A percentile compares a stretch with the other conserved stretches of the same genome.
These are phyloP conservation scores for Ananas comosus DNA, from an alignment of 176 grass and related monocot genomes.

Conservation along the genomic window DNA sequence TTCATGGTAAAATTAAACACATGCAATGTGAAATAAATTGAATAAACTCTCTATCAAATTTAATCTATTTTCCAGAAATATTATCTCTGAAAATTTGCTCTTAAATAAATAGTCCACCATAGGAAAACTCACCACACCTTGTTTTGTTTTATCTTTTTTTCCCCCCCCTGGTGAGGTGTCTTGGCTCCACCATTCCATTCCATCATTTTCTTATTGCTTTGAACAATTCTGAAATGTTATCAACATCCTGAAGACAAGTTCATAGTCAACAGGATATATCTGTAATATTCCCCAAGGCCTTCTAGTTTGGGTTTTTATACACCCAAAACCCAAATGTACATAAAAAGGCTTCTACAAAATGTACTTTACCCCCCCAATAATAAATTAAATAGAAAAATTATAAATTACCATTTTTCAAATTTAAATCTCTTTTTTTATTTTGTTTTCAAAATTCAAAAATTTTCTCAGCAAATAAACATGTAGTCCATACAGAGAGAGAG, in stretches of 20 bases:
- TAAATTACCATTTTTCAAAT: too few relatives aligned
- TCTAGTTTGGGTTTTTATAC: background rate
- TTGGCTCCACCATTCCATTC: background rate
- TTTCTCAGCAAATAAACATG: too few relatives aligned
- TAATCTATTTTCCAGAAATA: too few relatives aligned
- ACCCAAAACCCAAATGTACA: background rate
- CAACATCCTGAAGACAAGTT: background rate
- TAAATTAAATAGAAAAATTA: too few relatives aligned
- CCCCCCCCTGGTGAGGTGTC: background rate
- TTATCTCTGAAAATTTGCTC: too few relatives aligned
- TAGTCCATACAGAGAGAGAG: background rate
- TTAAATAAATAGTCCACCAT: background rate
- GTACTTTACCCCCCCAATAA: too few relatives aligned
- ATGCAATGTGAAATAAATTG: too few relatives aligned
- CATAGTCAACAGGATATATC: background rate
- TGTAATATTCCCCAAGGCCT: background rate
- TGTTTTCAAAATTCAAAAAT: too few relatives aligned
- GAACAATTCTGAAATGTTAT: background rate
- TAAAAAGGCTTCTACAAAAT: too few relatives aligned
- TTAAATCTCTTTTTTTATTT: too few relatives aligned
- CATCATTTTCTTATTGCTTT: constrained; percentile 3
- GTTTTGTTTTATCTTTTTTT: background rate
- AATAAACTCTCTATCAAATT: too few relatives aligned
- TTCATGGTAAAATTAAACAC: too few relatives aligned
- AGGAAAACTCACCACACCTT: background rate